These are phyloP conservation scores for Flaveria ramosissima DNA, from an alignment of 129 eudicot species.

Conservation along the genomic window DNA sequence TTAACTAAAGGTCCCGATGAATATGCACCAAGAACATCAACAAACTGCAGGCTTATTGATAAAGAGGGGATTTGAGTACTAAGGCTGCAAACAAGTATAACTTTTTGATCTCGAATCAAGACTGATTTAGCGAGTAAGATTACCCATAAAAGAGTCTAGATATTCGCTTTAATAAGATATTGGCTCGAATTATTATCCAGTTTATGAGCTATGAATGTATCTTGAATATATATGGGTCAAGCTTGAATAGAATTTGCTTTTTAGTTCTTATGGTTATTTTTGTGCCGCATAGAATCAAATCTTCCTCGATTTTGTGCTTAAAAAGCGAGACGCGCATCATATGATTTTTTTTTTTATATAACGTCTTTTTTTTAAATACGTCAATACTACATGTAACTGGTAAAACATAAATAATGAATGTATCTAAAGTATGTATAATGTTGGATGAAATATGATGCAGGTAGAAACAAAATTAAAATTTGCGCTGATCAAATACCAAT, in stretches of 20 bases:
- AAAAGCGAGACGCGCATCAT: too few species aligned
- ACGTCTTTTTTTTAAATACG: too few species aligned
- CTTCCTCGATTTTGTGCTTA: too few species aligned
- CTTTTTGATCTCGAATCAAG: neutral
- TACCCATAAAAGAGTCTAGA: neutral
- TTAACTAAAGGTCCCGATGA: constrained; percentile 2
- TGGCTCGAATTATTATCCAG: neutral
- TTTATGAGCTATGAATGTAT: constrained; percentile 6
- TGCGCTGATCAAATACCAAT: neutral
- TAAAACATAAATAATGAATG: too few species aligned
- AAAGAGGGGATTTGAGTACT: neutral
- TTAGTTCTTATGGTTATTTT: neutral
- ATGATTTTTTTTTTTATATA: too few species aligned
- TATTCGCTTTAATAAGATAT: neutral
- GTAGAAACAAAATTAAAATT: neutral
- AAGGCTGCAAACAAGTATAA: neutral
- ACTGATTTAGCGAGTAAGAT: neutral
- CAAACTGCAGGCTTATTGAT: neutral
- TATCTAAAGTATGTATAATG: too few species aligned
- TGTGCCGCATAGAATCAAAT: neutral
- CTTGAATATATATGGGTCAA: neutral
- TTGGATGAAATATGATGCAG: neutral
- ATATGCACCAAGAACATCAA: neutral
- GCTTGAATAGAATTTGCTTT: neutral
- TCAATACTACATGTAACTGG: neutral